A percentile compares a stretch with the other conserved stretches of the same genome.
Conservation (phyloP, 2,329 filamentous ascomycete genomes). For the Aciculosporium take region DNA sequence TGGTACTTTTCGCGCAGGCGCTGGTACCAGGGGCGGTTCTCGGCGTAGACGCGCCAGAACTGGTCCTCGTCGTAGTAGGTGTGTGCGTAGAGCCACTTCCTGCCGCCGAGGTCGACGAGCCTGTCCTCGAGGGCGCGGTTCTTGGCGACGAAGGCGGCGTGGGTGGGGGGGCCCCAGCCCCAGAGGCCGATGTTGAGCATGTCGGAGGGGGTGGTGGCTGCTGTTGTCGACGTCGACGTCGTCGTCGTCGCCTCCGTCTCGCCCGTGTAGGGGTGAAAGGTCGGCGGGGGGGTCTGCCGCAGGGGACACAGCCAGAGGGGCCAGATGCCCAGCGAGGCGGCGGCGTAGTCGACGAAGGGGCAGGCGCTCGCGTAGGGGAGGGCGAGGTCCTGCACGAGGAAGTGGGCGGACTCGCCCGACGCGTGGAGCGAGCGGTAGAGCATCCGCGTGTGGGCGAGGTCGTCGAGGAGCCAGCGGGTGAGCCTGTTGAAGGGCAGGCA, state of each 20-base stretch:
- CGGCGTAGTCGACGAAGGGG: slow-evolving; percentile 41
- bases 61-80: slow-evolving; percentile 65
- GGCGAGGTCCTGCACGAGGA: slow-evolving; percentile 55
- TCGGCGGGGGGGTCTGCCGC: slow-evolving; percentile 31
- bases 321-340: slow-evolving; percentile 38
- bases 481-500: slow-evolving; percentile 49
- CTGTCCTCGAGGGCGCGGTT: slow-evolving; percentile 61
- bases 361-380: slow-evolving; percentile 38
- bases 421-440: slow-evolving; percentile 58
- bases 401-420: slow-evolving; percentile 47
- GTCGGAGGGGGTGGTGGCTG: slow-evolving; percentile 7
- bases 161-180: slow-evolving; percentile 53
- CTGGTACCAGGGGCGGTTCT: slow-evolving; percentile 43
- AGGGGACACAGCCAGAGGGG: slow-evolving; percentile 47
- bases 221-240: neutral
- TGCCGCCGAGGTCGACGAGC: slow-evolving; percentile 53
- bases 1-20: slow-evolving; percentile 46
- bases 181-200: slow-evolving; percentile 60
- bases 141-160: slow-evolving; percentile 46
- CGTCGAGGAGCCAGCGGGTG: slow-evolving; percentile 55
- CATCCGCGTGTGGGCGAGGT: slow-evolving; percentile 61
- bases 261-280: slow-evolving; percentile 40
- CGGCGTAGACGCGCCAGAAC: slow-evolving; percentile 52
- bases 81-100: slow-evolving; percentile 81
- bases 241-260: slow-evolving; percentile 14